These are phyloP conservation scores for Thalassiosira livingstoniorum DNA, from an alignment of 352 stramenopile species.

Conservation along the genomic window DNA sequence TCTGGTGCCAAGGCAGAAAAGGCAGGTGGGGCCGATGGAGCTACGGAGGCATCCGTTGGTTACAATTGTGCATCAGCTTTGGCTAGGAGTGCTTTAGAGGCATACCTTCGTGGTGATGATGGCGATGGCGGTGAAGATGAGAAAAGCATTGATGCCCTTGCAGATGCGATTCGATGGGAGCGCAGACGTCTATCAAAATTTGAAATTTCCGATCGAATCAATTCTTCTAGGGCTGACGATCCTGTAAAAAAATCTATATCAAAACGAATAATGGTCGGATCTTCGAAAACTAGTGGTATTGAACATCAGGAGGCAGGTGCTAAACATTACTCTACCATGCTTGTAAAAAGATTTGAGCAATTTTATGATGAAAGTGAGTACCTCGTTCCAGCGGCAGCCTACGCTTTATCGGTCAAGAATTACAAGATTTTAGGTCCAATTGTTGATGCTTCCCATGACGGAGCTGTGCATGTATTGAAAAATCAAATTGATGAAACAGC, in stretches of 20 bases:
- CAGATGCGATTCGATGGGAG: slow-evolving; percentile 19
- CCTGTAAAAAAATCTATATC: slow-evolving; percentile 11
- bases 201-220: background rate
- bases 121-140: background rate
- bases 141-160: background rate
- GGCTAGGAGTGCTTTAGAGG: slow-evolving; percentile 21
- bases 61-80: slow-evolving; percentile 38
- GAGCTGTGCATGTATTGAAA: slow-evolving; percentile 35
- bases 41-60: slow-evolving; percentile 24
- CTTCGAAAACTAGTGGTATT: background rate
- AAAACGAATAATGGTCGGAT: background rate
- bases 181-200: background rate
- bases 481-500: slow-evolving; percentile 44
- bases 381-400: slow-evolving; percentile 27
- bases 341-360: slow-evolving; percentile 34
- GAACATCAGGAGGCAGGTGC: background rate
- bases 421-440: slow-evolving; percentile 32
- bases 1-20: slow-evolving; percentile 48
- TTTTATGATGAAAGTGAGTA: slow-evolving; percentile 48
- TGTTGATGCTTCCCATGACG: slow-evolving; percentile 28
- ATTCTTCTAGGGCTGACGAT: background rate
- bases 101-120: slow-evolving; percentile 3
- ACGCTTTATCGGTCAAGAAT: slow-evolving; percentile 11
- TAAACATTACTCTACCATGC: slow-evolving; percentile 2
- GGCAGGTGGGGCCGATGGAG: slow-evolving; percentile 20